Base-by-base conservation (phyloP, 164 flowering plant genomes). In the Vitis amurensis region DNA sequence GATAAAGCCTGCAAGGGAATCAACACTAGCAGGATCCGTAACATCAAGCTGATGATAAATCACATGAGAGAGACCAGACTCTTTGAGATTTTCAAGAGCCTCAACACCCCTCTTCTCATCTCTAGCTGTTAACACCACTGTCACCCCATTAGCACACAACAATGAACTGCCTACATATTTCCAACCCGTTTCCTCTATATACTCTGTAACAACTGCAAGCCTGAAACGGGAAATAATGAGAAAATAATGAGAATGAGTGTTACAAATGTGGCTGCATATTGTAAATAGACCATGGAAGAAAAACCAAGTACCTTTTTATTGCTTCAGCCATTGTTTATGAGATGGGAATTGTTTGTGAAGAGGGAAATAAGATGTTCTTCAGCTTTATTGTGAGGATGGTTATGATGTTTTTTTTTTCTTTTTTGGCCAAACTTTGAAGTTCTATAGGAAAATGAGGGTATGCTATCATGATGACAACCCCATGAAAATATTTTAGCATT, bases 41-140 rank as follows among this genome's bases (percentile, higher is more conserved):
- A 82, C 83, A 77, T 85, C 81, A 47, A 85, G 84, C 62, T 77
- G 84, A 79, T 84, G 88, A 79, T 78, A 82, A 16, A 73, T 62
- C 9, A 82, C 67, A 63, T 76, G 75, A 55, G 81, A 63, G 9
- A 79, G 48, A 10, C 77, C 83, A 50, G 50, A 57, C 9, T 48
- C 63, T 58, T 65, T 74, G 53, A 81, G 74, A 8, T 78, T 75
- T 4, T 74, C 73, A 55, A 74, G 55, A 60, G 88, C 85, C 68
- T 82, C 78, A n/a, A 76, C 30, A 11, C 88, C 85, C 52, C 77
- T 80, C 50, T 76, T 71, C 68, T 76, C 84, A 68, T 78, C 78
- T 80, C 85, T 76, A 11, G 85, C 74, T 0, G 84, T 76, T 44
- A 81, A 56, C 2, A 79, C 63, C 55, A 81, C 84, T 49, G 31